These are phyloP conservation scores for Pelargonium exstipulatum DNA, from an alignment of 441 rosid species.

Conservation along the genomic window DNA sequence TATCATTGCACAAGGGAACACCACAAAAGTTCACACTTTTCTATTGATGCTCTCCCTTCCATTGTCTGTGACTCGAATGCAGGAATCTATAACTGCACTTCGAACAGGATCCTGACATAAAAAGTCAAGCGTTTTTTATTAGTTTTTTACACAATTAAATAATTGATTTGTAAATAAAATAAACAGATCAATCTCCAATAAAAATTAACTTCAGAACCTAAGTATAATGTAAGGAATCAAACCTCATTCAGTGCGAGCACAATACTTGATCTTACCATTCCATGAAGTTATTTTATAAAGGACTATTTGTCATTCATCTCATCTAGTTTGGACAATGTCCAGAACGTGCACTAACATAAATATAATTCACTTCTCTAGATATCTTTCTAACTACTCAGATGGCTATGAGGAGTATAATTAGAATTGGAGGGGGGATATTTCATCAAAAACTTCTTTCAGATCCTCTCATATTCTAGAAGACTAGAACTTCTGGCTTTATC, in stretches of 20 bases:
- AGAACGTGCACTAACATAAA: not conserved
- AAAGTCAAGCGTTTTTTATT: constrained; percentile 17
- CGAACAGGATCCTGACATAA: constrained; percentile 56
- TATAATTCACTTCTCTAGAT: not conserved
- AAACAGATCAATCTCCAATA: not conserved
- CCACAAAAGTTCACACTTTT: constrained; percentile 41
- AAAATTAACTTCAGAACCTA: not conserved
- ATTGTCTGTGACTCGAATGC: constrained; percentile 90
- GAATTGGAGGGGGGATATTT: too few species aligned
- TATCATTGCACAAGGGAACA: not conserved
- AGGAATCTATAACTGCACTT: constrained; percentile 79
- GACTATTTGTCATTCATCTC: not conserved
- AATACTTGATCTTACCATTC: not conserved
- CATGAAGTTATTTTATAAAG: not conserved
- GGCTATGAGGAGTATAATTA: not conserved
- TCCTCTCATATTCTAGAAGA: too few species aligned
- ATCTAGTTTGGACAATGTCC: not conserved
- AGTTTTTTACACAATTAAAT: constrained; percentile 7
- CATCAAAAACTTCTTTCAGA: too few species aligned
- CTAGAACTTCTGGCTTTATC: not conserved
- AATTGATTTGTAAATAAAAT: constrained; percentile 11
- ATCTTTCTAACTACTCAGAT: not conserved
- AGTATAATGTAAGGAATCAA: not conserved
- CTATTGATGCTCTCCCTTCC: constrained; percentile 93
- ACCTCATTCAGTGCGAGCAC: not conserved